Conservation (phyloP, 2,329 filamentous ascomycete genomes). For the Penicillium sp. region DNA sequence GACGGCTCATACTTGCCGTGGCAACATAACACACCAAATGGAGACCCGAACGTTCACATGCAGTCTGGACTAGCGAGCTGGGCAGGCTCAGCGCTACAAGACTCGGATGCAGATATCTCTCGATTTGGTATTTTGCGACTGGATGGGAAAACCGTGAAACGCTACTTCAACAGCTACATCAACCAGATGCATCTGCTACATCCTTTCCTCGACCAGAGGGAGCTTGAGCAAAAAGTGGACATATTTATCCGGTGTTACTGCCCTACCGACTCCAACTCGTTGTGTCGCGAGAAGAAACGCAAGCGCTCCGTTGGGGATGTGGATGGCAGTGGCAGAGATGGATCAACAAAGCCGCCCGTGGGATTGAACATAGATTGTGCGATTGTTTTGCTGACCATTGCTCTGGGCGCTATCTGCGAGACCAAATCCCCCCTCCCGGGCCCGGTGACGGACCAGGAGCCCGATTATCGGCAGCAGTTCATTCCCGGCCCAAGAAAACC, state of each 20-base stretch:
- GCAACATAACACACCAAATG: constrained; percentile 21
- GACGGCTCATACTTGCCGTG: constrained; percentile 49
- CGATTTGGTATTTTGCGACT: constrained; percentile 57
- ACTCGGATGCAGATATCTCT: constrained; percentile 55
- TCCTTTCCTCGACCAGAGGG: constrained; percentile 63
- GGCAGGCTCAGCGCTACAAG: constrained; percentile 24
- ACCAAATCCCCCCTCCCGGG: constrained; percentile 56
- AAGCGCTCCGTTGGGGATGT: constrained; percentile 43
- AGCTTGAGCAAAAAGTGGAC: constrained; percentile 57
- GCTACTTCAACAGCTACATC: constrained; percentile 60
- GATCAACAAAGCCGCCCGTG: constrained; percentile 31
- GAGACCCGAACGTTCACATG: background rate
- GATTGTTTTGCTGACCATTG: constrained; percentile 79
- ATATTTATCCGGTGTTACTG: constrained; percentile 57
- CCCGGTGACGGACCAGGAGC: constrained; percentile 52
- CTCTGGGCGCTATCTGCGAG: constrained; percentile 80
- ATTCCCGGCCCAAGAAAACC: constrained; percentile 31
- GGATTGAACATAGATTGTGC: constrained; percentile 75
- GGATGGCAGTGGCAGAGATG: constrained; percentile 29
- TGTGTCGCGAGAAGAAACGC: constrained; percentile 36
- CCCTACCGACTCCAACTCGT: constrained; percentile 15
- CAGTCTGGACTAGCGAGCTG: constrained; percentile 5
- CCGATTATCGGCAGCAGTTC: constrained; percentile 32
- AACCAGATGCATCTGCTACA: constrained; percentile 66
- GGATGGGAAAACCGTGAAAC: constrained; percentile 54